Base-by-base conservation (phyloP, 768 basidiomycete genomes). In the Phlebiopsis flavidoalba region DNA sequence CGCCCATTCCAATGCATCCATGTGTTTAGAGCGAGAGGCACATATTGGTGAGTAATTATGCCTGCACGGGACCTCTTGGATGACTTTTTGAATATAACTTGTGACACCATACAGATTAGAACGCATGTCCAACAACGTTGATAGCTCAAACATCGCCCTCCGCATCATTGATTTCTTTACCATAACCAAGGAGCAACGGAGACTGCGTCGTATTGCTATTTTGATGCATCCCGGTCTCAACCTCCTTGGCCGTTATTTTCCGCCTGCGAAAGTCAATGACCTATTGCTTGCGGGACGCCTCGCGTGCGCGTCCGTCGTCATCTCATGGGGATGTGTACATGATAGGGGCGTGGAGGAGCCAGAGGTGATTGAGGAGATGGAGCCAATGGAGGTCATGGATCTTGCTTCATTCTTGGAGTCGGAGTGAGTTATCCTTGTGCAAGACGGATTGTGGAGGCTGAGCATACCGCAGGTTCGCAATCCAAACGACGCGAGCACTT, bases 321-420 rank as follows among this genome's bases (percentile, higher is more conserved):
- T 74, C 76, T 0, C 79, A 82, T 63, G 78, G 74, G 8, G 86
- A 85, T 63, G 70, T 77, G 14, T 78, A 77, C 64, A 83, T 84
- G 80, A 74, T 71, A n/a, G n/a, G 69, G 79, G 74, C 5, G 71
- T 76, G 14, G 79, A 81, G 58, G 82, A 82, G 55, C 69, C 73
- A 2, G 76, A 79, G 53, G 60, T 75, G 49, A 69, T 75, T 51
- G 85, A 83, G 57, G 83, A 82, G 58, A 76, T 82, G 72, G 85
- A 83, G 63, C 78, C 76, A 8, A 83, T 83, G 53, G 86, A 87
- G 67, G 81, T 88, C 54, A 89, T 91, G 85, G 89, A 91, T 69
- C 74, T 91, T 17, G 87, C 87, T 14, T 83, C 86, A 0, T 91
- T 89, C 71, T 76, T 91, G 1, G 88, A 91, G 87, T 76, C 89